Evolutionary conservation across 169 alveolate species (phyloP).

Genomic region (Besnoitia besnoiti): DNA sequence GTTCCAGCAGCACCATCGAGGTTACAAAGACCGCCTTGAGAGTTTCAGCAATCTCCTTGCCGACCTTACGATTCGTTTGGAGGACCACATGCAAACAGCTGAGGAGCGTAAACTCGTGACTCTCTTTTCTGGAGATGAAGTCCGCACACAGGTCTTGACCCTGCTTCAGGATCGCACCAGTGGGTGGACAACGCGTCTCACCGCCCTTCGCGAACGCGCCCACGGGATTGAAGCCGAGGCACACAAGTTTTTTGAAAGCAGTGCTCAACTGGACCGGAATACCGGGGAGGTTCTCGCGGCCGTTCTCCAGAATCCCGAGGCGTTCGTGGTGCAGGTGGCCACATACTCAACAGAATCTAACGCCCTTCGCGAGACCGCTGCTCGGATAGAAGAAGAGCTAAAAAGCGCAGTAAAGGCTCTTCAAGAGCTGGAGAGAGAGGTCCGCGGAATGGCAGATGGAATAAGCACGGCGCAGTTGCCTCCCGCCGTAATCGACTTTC

Average conservation of each 20-base stretch:
- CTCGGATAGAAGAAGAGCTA: background rate
- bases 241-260: background rate
- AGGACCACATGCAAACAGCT: background rate
- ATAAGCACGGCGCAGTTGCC: background rate
- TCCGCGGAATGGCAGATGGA: background rate
- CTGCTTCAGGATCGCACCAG: background rate
- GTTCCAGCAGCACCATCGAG: background rate
- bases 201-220: conserved; percentile 4
- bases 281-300: background rate
- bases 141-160: background rate
- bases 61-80: background rate
- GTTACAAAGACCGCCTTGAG: conserved; percentile 22
- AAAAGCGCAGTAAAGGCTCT: background rate
- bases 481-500: background rate
- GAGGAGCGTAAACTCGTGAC: conserved; percentile 34
- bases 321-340: background rate
- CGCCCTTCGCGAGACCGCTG: background rate
- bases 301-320: conserved; percentile 20
- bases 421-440: background rate
- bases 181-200: background rate
- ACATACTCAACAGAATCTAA: background rate
- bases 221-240: background rate
- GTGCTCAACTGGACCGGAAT: background rate
- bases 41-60: background rate
- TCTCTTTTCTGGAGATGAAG: background rate